phyloP scores from a whole-genome alignment of 441 rosid species.

The Bocquillonia castaneifolia region DNA sequence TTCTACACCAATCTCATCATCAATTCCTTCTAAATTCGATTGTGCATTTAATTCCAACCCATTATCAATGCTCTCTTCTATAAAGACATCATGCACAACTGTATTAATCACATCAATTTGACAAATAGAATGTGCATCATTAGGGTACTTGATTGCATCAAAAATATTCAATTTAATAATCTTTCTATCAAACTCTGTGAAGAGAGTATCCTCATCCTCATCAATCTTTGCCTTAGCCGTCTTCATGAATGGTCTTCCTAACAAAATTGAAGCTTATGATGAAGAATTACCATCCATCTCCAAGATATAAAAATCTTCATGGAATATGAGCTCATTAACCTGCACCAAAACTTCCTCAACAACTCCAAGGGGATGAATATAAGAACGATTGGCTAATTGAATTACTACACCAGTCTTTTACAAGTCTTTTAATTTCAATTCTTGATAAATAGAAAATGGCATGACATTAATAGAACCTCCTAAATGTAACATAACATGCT shows the following conservation, averaged over 20 bases:
- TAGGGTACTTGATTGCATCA: background rate
- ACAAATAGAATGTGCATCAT: background rate
- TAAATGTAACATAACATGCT: too few species aligned
- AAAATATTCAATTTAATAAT: background rate
- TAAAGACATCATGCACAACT: background rate
- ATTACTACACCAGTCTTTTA: too few species aligned
- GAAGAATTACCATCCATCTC: background rate
- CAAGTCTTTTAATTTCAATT: too few species aligned
- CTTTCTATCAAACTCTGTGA: background rate
- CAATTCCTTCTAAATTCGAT: background rate
- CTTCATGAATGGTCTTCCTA: too few species aligned
- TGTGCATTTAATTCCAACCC: background rate
- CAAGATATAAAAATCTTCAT: background rate
- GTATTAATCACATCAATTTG: background rate
- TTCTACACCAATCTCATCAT: background rate
- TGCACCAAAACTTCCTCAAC: background rate
- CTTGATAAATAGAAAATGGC: too few species aligned
- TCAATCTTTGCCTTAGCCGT: background rate
- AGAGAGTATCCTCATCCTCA: background rate
- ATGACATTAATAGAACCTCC: background rate
- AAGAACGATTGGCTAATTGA: background rate
- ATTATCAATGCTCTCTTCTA: background rate
- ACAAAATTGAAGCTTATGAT: background rate
- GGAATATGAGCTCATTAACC: too few species aligned
- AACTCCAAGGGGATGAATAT: background rate